Percentiles rank a stretch among this genome's conserved stretches.
Conservation (phyloP, 352 stramenopile genomes). For the Globisporangium sylvaticum region DNA sequence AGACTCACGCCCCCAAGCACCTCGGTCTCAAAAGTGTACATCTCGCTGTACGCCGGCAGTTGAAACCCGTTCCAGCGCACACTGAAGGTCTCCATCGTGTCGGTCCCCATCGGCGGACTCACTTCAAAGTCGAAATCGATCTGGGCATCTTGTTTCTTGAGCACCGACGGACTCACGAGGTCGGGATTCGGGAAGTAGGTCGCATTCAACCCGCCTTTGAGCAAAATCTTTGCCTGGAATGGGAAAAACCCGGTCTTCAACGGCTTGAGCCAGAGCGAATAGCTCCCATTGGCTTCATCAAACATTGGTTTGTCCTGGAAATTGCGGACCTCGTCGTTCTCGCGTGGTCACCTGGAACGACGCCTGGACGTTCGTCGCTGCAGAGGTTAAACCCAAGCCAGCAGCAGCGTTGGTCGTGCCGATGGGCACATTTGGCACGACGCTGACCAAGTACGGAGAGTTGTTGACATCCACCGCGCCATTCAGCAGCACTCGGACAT, state of each 20-base stretch:
- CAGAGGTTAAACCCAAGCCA: slow-evolving; percentile 30
- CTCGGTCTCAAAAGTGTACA: slow-evolving; percentile 49
- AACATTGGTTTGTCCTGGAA: slow-evolving; percentile 25
- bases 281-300: slow-evolving; percentile 36
- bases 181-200: slow-evolving; percentile 40
- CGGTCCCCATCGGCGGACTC: slow-evolving; percentile 23
- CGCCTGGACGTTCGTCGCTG: slow-evolving; percentile 52
- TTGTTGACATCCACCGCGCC: slow-evolving; percentile 40
- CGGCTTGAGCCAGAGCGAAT: slow-evolving; percentile 33
- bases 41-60: slow-evolving; percentile 41
- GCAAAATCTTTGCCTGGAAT: slow-evolving; percentile 47
- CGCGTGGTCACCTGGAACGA: slow-evolving; percentile 55
- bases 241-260: slow-evolving; percentile 19
- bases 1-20: slow-evolving; percentile 34
- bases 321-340: slow-evolving; percentile 21
- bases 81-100: slow-evolving; percentile 51
- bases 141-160: slow-evolving; percentile 29
- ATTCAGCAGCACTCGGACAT: slow-evolving; percentile 39
- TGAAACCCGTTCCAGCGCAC: slow-evolving; percentile 54
- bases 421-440: slow-evolving; percentile 40
- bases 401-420: slow-evolving; percentile 39
- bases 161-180: slow-evolving; percentile 20
- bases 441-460: slow-evolving; percentile 53
- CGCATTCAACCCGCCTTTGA: slow-evolving; percentile 52
- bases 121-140: slow-evolving; percentile 54